phyloP scores from a whole-genome alignment of 2,329 filamentous ascomycete species.

The Niveomyces coronatus region DNA sequence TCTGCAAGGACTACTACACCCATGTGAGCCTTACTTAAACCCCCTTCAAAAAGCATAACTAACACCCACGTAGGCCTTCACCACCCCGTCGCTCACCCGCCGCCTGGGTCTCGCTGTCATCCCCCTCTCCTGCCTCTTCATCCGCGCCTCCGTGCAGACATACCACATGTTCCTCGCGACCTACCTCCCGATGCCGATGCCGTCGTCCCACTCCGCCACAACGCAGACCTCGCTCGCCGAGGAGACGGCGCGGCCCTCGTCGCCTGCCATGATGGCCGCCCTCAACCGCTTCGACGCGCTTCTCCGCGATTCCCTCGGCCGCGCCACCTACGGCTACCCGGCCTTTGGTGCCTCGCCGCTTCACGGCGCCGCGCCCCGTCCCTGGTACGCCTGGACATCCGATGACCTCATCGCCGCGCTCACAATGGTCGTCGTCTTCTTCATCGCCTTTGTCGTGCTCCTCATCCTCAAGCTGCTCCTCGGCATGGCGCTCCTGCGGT shows the following conservation, averaged over 20 bases:
- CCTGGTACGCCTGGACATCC: conserved; percentile 48
- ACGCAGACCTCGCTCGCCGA: conserved; percentile 55
- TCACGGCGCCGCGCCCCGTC: conserved; percentile 27
- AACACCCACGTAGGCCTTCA: conserved; percentile 56
- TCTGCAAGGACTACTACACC: conserved; percentile 97
- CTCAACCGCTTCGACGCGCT: conserved; percentile 70
- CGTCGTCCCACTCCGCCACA: no score
- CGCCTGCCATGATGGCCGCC: conserved; percentile 65
- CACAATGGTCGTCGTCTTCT: conserved; percentile 80
- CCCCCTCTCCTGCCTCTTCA: conserved; percentile 87
- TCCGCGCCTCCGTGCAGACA: conserved; percentile 86
- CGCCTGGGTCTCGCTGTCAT: conserved; percentile 85
- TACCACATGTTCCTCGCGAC: conserved; percentile 97
- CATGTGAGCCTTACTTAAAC: conserved; percentile 46
- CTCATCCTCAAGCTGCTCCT: conserved; percentile 77
- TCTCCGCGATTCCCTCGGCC: conserved; percentile 63
- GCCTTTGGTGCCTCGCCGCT: conserved; percentile 29
- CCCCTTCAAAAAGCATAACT: not conserved
- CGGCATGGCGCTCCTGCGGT: conserved; percentile 77
- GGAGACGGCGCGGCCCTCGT: conserved; percentile 53
- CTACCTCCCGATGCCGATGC: conserved; percentile 64
- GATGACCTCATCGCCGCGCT: conserved; percentile 65
- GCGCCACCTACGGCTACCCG: conserved; percentile 56
- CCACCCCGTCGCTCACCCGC: conserved; percentile 79
- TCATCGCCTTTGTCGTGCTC: conserved; percentile 74